phyloP scores from a whole-genome alignment of 176 grass and related monocot genomes.

The Typha latifolia region DNA sequence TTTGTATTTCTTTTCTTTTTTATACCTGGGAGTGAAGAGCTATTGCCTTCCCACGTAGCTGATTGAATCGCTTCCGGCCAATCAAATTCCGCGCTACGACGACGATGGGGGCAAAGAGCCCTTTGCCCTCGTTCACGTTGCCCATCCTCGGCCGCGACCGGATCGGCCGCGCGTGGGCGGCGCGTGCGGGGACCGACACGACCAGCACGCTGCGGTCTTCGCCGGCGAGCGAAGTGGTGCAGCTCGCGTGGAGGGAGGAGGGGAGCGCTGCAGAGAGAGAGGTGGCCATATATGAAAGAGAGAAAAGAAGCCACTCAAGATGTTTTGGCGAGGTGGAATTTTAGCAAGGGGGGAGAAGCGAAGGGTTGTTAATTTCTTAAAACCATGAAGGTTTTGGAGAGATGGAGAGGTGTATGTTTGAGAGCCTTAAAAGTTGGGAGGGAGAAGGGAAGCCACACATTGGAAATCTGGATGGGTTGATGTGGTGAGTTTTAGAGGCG shows the following conservation, averaged over 20 bases:
- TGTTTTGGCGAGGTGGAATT: constrained; percentile 23
- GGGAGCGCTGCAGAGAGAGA: constrained; percentile 3
- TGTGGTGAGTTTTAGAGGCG: constrained; percentile 1
- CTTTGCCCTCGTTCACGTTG: constrained; percentile 92
- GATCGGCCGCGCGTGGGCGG: constrained; percentile 16
- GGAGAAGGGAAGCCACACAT: constrained; percentile 14
- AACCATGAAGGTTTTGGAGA: background rate
- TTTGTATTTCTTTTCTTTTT: background rate
- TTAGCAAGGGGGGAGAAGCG: constrained; percentile 3
- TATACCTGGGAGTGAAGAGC: constrained; percentile 88
- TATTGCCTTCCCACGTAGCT: constrained; percentile 93
- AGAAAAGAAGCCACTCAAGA: background rate
- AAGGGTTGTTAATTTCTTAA: background rate
- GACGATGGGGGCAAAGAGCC: constrained; percentile 69
- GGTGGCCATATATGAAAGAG: background rate
- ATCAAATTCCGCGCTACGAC: constrained; percentile 66
- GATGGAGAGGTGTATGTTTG: background rate
- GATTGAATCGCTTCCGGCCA: constrained; percentile 80
- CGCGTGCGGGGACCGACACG: constrained; percentile 5
- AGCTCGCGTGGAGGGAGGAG: constrained; percentile 14
- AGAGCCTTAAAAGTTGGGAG: too few relatives aligned
- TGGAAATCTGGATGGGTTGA: constrained; percentile 9
- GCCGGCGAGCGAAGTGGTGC: constrained; percentile 45
- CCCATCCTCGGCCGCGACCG: constrained; percentile 62
- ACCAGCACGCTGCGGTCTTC: constrained; percentile 16